Base-by-base conservation (phyloP, 2,329 filamentous ascomycete species). In the Alternaria hordeiaustralica region DNA sequence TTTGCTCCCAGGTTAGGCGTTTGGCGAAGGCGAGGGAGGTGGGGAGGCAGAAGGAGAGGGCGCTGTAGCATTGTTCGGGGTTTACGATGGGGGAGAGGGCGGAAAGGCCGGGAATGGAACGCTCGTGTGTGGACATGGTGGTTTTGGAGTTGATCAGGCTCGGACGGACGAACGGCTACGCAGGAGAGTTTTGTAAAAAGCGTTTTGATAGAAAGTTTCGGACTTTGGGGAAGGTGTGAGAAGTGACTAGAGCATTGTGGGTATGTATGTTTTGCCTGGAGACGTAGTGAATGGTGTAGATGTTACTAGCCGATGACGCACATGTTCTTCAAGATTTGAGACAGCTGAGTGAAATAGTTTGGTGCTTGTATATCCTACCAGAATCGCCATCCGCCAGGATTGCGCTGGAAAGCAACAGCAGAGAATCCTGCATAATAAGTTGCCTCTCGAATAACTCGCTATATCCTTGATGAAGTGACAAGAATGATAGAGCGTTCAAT, bases 1-100 rank as follows among this genome's bases (percentile, higher is more conserved):
- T 72, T 64, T 71, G 70, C 47, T 72, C 65, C 70, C 66, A 73
- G 28, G 65, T 68, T 6, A 72, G 51, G 33, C 65, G 63, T 47
- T 73, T 72, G 50, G 68, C 61, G 45, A 71, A 65, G 11, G 67
- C 65, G 4, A 72, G 65, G 21, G 68, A 70, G 9, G 60, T 67
- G 12, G 69, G 46, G 23, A 69, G 20, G 15, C 60, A 64, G 64
- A 69, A 73, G 25, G 70, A 73, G 18, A 68, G 57, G 10, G 60
- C 49, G 21, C 44, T 55, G 26, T 25, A 50, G 49, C 54, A 64
- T 15, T 46, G 30, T 15, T 64, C 49, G 36, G 25, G 20, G 36
- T 49, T 12, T 5, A 30, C 21, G 28, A 28, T 20, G 15, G 30
- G 36, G 6, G 57, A 21, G 13, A 55, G 49, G 15, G 20, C 18